Evolutionary conservation across 768 basidiomycete genomes (phyloP).

Genomic region (Psilocybe tampanensis): DNA sequence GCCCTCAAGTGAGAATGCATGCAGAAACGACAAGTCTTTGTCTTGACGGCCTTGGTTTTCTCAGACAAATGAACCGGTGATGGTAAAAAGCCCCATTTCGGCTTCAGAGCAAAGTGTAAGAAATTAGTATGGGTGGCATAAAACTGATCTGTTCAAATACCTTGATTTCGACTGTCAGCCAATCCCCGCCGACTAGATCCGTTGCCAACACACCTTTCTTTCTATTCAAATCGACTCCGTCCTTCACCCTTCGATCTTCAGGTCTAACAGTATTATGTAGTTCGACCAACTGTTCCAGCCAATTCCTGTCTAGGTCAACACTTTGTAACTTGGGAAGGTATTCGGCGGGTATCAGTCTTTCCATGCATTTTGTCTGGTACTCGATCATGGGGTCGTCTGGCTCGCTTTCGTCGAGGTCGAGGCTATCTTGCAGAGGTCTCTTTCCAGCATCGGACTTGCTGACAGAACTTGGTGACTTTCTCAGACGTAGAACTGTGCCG

Average conservation of each 20-base stretch:
- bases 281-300: constrained; percentile 59
- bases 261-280: constrained; percentile 58
- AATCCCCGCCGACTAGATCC: constrained; percentile 70
- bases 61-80: constrained; percentile 58
- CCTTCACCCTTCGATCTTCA: constrained; percentile 50
- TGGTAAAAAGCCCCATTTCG: constrained; percentile 97
- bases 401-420: constrained; percentile 20
- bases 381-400: constrained; percentile 41
- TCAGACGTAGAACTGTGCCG: constrained; percentile 74
- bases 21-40: constrained; percentile 82
- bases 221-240: constrained; percentile 57
- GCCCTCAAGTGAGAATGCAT: constrained; percentile 74
- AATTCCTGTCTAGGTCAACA: constrained; percentile 50
- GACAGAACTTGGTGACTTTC: constrained; percentile 47
- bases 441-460: background rate
- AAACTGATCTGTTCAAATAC: constrained; percentile 38
- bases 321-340: constrained; percentile 61
- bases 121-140: background rate
- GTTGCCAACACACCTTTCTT: constrained; percentile 74
- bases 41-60: constrained; percentile 61
- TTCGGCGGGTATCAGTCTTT: constrained; percentile 59
- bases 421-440: background rate
- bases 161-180: constrained; percentile 89
- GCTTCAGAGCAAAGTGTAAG: constrained; percentile 47
- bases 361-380: constrained; percentile 69